Conservation (phyloP, 1,284 basidiomycete genomes). For the Ustilago xerochloae region DNA sequence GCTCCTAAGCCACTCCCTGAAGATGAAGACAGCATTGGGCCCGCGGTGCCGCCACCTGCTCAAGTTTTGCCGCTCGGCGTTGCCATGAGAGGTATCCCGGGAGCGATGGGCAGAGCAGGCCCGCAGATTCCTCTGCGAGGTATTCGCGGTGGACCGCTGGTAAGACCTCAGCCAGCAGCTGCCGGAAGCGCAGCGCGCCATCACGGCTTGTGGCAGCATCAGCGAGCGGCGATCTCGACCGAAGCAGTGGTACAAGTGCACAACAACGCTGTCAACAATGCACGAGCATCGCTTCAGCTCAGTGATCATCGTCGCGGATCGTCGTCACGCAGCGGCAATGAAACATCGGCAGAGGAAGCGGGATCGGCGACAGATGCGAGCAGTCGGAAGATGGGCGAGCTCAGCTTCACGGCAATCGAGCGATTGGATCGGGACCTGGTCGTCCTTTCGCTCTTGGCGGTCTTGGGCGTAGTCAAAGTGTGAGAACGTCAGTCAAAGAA, state of each 20-base stretch:
- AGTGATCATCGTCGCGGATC: constrained; percentile 9
- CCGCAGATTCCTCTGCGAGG: constrained; percentile 27
- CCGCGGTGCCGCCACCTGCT: constrained; percentile 14
- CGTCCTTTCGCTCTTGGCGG: constrained; percentile 29
- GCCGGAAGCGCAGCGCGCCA: constrained; percentile 11
- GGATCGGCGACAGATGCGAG: too few species aligned
- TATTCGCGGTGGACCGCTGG: constrained; percentile 43
- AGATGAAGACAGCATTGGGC: constrained; percentile 6
- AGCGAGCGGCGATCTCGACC: constrained; percentile 33
- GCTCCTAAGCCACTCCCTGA: constrained; percentile 23
- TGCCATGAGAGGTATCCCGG: constrained; percentile 13
- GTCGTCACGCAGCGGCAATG: neutral
- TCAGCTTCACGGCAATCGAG: constrained; percentile 7
- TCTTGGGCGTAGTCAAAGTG: constrained; percentile 29
- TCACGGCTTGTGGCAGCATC: constrained; percentile 41
- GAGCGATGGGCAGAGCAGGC: constrained; percentile 5
- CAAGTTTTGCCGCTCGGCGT: constrained; percentile 34
- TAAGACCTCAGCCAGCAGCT: constrained; percentile 14
- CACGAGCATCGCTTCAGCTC: constrained; percentile 26
- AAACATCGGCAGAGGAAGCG: neutral
- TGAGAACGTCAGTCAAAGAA: neutral
- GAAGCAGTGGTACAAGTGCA: constrained; percentile 41
- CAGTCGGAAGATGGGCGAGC: constrained; percentile 24
- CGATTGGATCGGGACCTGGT: constrained; percentile 29
- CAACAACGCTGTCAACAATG: constrained; percentile 45